Percentiles rank a stretch among this genome's conserved stretches.
Conservation (phyloP, 306 rosid genomes). For the Dalbergia cultrata region DNA sequence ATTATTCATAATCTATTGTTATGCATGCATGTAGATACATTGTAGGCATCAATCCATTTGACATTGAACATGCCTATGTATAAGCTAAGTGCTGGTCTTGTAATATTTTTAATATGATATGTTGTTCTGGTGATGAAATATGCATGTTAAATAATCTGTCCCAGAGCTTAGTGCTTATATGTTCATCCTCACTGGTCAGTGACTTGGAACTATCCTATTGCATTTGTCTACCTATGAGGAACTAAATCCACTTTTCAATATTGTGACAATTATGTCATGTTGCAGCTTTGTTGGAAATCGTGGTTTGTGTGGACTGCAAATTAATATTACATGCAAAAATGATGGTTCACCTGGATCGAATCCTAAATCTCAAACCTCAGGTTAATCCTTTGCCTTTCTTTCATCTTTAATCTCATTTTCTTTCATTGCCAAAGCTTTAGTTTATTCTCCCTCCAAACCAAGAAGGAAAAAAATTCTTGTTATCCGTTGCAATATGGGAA, state of each 20-base stretch:
- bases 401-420: too few relatives aligned
- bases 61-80: not conserved
- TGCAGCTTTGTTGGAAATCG: constrained; percentile 93
- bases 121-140: constrained; percentile 2
- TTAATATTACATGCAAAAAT: constrained; percentile 70
- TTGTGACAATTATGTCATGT: constrained; percentile 44
- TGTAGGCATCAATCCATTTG: constrained; percentile 16
- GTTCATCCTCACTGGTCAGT: not conserved
- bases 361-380: constrained; percentile 58
- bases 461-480: too few relatives aligned
- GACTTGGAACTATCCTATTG: constrained; percentile 27
- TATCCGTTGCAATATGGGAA: too few relatives aligned
- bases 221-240: constrained; percentile 7
- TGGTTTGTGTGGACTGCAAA: constrained; percentile 86
- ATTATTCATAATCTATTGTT: constrained; percentile 14
- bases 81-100: not conserved
- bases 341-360: constrained; percentile 60
- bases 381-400: constrained; percentile 43
- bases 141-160: not conserved
- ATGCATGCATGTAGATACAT: not conserved
- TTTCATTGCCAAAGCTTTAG: too few relatives aligned
- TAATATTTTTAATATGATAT: not conserved
- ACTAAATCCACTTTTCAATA: constrained; percentile 20
- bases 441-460: too few relatives aligned
- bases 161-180: not conserved